A percentile compares a stretch with the other conserved stretches of the same genome.
Evolutionary conservation across 441 rosid genomes (phyloP).

Genomic region (Flueggea neowawraea): DNA sequence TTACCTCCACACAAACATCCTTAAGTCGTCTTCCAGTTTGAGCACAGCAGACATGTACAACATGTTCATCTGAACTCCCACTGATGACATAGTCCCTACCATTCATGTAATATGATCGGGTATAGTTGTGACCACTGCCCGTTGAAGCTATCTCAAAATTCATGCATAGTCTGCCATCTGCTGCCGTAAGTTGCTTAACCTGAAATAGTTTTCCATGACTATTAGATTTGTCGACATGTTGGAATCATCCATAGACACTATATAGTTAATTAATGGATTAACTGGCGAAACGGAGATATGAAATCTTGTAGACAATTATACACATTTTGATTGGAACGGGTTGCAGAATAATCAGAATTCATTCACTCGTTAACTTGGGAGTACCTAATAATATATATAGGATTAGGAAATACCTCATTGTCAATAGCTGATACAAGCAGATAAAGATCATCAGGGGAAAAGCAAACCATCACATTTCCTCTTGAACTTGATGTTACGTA

Average conservation of each 20-base stretch:
- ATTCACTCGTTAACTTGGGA: too few species aligned
- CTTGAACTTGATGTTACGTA: neutral
- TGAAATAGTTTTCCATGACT: slow-evolving; percentile 14
- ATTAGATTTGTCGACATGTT: too few species aligned
- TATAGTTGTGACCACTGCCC: slow-evolving; percentile 49
- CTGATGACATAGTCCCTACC: slow-evolving; percentile 57
- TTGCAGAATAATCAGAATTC: too few species aligned
- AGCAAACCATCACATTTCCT: neutral
- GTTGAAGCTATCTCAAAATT: slow-evolving; percentile 44
- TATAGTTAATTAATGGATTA: too few species aligned
- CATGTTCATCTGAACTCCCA: slow-evolving; percentile 55
- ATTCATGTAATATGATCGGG: slow-evolving; percentile 57
- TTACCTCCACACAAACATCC: slow-evolving; percentile 53
- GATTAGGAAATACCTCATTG: neutral
- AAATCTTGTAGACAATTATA: too few species aligned
- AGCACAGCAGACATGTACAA: slow-evolving; percentile 46
- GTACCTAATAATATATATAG: too few species aligned
- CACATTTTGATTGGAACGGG: too few species aligned
- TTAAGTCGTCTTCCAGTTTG: slow-evolving; percentile 56
- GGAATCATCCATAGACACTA: too few species aligned
- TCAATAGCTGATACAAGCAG: neutral
- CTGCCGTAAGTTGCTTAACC: slow-evolving; percentile 54
- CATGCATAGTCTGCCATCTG: slow-evolving; percentile 47
- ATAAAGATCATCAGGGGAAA: neutral
- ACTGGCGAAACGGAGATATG: too few species aligned